Evolutionary conservation across 352 stramenopile genomes (phyloP).

Genomic region (Saprolegnia diclina): DNA sequence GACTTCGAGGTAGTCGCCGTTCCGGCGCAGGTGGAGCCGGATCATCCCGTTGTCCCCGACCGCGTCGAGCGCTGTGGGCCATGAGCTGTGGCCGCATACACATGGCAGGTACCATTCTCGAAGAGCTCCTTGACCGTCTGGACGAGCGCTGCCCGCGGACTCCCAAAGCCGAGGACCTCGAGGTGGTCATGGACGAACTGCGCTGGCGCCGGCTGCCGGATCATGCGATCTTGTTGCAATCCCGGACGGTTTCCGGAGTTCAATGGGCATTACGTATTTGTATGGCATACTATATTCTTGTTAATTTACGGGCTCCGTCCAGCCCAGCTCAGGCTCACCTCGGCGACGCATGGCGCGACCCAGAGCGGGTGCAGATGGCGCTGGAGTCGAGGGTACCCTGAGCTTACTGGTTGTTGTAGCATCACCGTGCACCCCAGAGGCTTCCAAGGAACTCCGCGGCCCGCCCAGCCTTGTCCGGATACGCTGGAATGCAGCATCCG

Average conservation of each 20-base stretch:
- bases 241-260: not conserved
- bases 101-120: constrained; percentile 53
- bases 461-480: not conserved
- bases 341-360: too few species aligned
- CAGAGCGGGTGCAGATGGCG: too few species aligned
- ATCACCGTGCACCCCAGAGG: too few species aligned
- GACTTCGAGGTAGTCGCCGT: constrained; percentile 43
- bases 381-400: too few species aligned
- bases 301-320: too few species aligned
- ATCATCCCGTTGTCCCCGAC: constrained; percentile 44
- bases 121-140: constrained; percentile 79
- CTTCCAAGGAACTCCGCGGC: too few species aligned
- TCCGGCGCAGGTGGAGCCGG: constrained; percentile 32
- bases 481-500: not conserved
- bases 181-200: constrained; percentile 65
- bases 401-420: too few species aligned
- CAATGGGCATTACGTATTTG: not conserved
- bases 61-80: constrained; percentile 49
- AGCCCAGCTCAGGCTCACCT: too few species aligned
- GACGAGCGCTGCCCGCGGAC: constrained; percentile 47
- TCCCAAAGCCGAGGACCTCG: constrained; percentile 68
- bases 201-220: constrained; percentile 24
- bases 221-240: constrained; percentile 8
- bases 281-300: not conserved
- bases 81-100: not conserved